A percentile compares a stretch with the other conserved stretches of the same genome.
Conservation (phyloP, 1,139 yeast genomes). For the Starmera stellimalicola region DNA sequence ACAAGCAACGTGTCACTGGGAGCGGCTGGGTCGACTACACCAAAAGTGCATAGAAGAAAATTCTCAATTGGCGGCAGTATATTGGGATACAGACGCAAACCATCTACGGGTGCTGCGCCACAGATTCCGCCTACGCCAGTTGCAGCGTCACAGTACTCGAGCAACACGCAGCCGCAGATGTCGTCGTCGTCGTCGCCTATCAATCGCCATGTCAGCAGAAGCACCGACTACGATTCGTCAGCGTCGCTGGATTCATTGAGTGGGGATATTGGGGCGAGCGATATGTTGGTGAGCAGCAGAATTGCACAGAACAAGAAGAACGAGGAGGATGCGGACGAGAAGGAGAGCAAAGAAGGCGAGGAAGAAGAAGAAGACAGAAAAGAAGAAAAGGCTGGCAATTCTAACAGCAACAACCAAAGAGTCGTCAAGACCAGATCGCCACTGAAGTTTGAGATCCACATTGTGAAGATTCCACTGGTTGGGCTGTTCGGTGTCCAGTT, state of each 20-base stretch:
- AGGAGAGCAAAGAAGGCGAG: constrained; percentile 1
- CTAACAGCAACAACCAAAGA: constrained; percentile 1
- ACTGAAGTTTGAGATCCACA: constrained; percentile 79
- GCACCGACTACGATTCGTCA: constrained; percentile 28
- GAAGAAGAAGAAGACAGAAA: constrained; percentile 1
- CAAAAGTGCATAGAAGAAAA: constrained; percentile 45
- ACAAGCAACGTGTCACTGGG: constrained; percentile 6
- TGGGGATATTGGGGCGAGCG: constrained; percentile 48
- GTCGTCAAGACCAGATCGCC: constrained; percentile 16
- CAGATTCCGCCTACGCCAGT: constrained; percentile 33
- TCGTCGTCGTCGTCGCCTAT: constrained; percentile 10
- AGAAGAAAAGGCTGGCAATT: not conserved
- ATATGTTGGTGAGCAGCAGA: constrained; percentile 54
- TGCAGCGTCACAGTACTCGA: constrained; percentile 33
- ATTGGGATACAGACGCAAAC: constrained; percentile 19
- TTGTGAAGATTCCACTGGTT: constrained; percentile 86
- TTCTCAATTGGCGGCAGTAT: constrained; percentile 48
- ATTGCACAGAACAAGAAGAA: constrained; percentile 33
- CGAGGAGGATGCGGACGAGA: constrained; percentile 4
- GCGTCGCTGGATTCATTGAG: constrained; percentile 57
- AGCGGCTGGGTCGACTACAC: constrained; percentile 7
- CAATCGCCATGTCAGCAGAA: constrained; percentile 9
- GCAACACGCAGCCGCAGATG: constrained; percentile 5
- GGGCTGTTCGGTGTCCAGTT: constrained; percentile 92
- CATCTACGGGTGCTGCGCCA: constrained; percentile 10